phyloP scores from a whole-genome alignment of 306 rosid species.

The Rosa lucieae region DNA sequence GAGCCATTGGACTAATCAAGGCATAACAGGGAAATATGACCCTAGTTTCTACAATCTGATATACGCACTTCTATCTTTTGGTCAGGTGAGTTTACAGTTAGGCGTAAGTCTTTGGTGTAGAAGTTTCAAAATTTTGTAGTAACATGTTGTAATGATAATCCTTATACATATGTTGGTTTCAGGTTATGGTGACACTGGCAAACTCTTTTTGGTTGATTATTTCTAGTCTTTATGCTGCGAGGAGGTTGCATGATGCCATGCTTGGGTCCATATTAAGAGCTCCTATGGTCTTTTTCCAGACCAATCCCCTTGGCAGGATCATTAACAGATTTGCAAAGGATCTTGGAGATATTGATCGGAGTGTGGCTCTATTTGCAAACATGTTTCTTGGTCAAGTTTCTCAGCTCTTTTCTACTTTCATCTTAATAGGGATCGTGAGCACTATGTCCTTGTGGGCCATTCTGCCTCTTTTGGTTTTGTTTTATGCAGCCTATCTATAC shows the following conservation, averaged over 20 bases:
- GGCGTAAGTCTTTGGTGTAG: slow-evolving; percentile 25
- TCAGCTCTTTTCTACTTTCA: slow-evolving; percentile 79
- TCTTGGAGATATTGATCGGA: slow-evolving; percentile 92
- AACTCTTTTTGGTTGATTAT: slow-evolving; percentile 83
- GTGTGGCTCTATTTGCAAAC: slow-evolving; percentile 66
- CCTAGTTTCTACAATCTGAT: slow-evolving; percentile 67
- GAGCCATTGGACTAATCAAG: slow-evolving; percentile 75
- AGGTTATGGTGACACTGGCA: slow-evolving; percentile 70
- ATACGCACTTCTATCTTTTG: slow-evolving; percentile 72
- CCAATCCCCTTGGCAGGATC: slow-evolving; percentile 89
- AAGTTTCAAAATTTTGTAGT: slow-evolving; percentile 38
- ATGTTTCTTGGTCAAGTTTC: slow-evolving; percentile 83
- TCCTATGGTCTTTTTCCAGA: slow-evolving; percentile 91
- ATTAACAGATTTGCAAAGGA: slow-evolving; percentile 94
- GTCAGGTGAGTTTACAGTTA: slow-evolving; percentile 56
- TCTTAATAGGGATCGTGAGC: slow-evolving; percentile 91
- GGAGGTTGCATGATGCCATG: slow-evolving; percentile 85
- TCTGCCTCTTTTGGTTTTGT: slow-evolving; percentile 81
- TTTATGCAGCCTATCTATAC: slow-evolving; percentile 79
- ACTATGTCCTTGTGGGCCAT: slow-evolving; percentile 97
- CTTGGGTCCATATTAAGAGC: slow-evolving; percentile 79
- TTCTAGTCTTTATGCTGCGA: slow-evolving; percentile 86
- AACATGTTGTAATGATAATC: not conserved
- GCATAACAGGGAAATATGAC: slow-evolving; percentile 32
- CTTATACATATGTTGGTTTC: slow-evolving; percentile 28